phyloP scores from a whole-genome alignment of 371 early-diverging fungal species.

The Actinomortierella wolfii region DNA sequence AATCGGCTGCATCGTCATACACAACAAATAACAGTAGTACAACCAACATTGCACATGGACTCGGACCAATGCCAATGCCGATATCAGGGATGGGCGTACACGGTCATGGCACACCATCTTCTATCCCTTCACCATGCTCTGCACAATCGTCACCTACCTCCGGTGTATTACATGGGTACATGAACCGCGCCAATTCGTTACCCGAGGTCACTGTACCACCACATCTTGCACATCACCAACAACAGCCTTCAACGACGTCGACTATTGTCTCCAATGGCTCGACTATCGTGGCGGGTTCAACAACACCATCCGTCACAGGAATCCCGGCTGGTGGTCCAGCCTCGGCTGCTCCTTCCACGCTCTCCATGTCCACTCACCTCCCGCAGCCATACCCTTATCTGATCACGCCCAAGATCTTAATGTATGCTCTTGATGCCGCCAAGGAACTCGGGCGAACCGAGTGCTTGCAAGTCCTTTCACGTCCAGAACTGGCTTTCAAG shows the following conservation, averaged over 20 bases:
- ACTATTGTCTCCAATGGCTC: no score
- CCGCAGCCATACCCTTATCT: no score
- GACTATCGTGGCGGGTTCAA: constrained; percentile 8
- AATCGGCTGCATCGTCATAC: constrained; percentile 39
- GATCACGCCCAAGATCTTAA: constrained; percentile 38
- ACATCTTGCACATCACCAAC: no score
- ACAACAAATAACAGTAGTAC: constrained; percentile 42
- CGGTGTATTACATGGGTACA: constrained; percentile 27
- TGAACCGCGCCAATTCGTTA: no score
- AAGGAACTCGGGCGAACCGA: constrained; percentile 40
- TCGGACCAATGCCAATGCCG: constrained; percentile 37
- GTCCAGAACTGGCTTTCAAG: constrained; percentile 38
- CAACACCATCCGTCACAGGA: background rate
- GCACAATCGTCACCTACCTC: constrained; percentile 46
- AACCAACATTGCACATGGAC: constrained; percentile 35
- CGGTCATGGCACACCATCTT: constrained; percentile 38
- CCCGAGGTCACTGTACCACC: no score
- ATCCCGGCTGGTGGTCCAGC: background rate
- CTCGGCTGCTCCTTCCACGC: constrained; percentile 2
- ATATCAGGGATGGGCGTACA: constrained; percentile 20
- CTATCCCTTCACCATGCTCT: constrained; percentile 42
- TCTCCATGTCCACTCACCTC: background rate
- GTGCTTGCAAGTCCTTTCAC: constrained; percentile 35
- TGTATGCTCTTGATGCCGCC: constrained; percentile 37
- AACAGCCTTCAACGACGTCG: no score